phyloP scores from a whole-genome alignment of 2,329 filamentous ascomycete species.

The Verticillium isaacii region DNA sequence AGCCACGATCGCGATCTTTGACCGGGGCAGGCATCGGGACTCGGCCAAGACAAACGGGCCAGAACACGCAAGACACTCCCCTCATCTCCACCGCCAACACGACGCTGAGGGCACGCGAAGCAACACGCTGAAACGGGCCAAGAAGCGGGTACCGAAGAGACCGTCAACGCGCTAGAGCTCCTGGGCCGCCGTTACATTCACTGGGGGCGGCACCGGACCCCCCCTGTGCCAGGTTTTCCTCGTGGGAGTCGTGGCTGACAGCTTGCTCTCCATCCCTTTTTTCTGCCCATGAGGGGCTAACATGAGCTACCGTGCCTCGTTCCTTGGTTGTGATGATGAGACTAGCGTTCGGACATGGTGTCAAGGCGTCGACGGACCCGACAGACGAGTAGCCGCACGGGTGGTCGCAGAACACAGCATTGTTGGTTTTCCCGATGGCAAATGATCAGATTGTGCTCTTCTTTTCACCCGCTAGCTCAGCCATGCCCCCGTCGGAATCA shows the following conservation, averaged over 20 bases:
- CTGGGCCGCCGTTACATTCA: neutral
- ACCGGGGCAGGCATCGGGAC: neutral
- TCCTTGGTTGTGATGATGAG: no score
- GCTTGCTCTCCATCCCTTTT: neutral
- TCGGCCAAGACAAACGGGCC: neutral
- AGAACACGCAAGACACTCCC: neutral
- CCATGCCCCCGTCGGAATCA: no score
- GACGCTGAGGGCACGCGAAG: neutral
- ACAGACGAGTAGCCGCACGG: neutral
- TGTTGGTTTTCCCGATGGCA: neutral
- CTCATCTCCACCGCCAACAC: neutral
- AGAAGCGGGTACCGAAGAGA: neutral
- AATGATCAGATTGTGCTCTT: neutral
- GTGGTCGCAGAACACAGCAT: neutral
- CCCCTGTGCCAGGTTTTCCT: neutral
- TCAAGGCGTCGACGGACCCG: neutral
- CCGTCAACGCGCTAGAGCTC: neutral
- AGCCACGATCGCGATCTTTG: neutral
- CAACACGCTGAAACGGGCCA: neutral
- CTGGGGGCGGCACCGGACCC: neutral
- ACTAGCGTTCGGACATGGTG: no score
- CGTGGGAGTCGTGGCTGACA: neutral
- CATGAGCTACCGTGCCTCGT: no score
- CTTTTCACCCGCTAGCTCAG: neutral
- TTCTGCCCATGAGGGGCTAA: neutral